Evolutionary conservation across 352 stramenopile species (phyloP).

Genomic region (Pythium dissimile): DNA sequence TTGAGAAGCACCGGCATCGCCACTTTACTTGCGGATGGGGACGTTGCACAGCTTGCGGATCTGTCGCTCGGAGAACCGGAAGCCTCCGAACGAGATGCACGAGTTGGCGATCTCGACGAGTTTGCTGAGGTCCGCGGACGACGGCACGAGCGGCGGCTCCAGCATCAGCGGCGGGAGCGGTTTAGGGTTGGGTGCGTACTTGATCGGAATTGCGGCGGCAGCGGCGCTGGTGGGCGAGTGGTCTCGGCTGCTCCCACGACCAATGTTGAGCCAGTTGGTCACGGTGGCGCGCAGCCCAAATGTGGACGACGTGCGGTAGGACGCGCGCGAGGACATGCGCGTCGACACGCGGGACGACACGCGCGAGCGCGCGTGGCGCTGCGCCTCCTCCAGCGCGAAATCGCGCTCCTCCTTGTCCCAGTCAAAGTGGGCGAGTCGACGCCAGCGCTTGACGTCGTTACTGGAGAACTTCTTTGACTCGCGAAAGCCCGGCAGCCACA

Average conservation of each 20-base stretch:
- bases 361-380: background rate
- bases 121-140: slow-evolving; percentile 31
- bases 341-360: background rate
- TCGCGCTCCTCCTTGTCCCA: slow-evolving; percentile 59
- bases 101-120: slow-evolving; percentile 67
- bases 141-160: slow-evolving; percentile 40
- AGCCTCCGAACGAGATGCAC: slow-evolving; percentile 31
- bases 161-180: slow-evolving; percentile 19
- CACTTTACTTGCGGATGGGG: slow-evolving; percentile 24
- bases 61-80: slow-evolving; percentile 42
- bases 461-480: slow-evolving; percentile 65
- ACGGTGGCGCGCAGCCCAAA: slow-evolving; percentile 22
- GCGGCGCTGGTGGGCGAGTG: background rate
- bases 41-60: slow-evolving; percentile 63
- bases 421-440: slow-evolving; percentile 65
- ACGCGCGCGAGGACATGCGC: background rate
- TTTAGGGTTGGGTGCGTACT: slow-evolving; percentile 1
- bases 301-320: slow-evolving; percentile 1
- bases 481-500: slow-evolving; percentile 63
- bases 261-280: slow-evolving; percentile 21
- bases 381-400: background rate
- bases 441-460: slow-evolving; percentile 78
- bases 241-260: background rate
- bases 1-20: slow-evolving; percentile 1
- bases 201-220: slow-evolving; percentile 8